These are phyloP conservation scores for Yarrowia deformans DNA, from an alignment of 805 yeast genomes.

Conservation along the genomic window DNA sequence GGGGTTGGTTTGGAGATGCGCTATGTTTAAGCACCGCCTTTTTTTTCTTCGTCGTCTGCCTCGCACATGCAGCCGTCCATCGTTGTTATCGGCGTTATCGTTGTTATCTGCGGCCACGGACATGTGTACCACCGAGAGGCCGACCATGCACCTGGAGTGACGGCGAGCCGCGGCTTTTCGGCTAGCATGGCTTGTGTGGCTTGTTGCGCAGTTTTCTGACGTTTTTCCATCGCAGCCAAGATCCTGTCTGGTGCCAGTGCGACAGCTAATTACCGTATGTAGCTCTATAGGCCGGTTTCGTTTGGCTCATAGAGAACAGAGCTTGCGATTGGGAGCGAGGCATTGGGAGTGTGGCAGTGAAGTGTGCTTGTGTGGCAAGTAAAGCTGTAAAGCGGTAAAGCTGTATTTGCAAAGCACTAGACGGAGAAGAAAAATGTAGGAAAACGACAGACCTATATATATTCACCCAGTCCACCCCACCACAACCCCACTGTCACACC, in stretches of 20 bases:
- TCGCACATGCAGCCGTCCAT: slow-evolving; percentile 4
- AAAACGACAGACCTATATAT: too few relatives aligned
- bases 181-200: not conserved
- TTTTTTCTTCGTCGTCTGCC: not conserved
- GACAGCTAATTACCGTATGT: too few relatives aligned
- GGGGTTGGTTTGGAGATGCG: not conserved
- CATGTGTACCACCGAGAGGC: not conserved
- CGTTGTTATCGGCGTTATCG: slow-evolving; percentile 37
- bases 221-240: not conserved
- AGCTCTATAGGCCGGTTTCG: too few relatives aligned
- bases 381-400: too few relatives aligned
- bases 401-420: not conserved
- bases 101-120: slow-evolving; percentile 25
- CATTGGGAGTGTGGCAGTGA: not conserved
- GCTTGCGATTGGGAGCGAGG: not conserved
- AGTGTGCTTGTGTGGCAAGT: too few relatives aligned
- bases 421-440: not conserved
- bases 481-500: not conserved
- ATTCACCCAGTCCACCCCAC: not conserved
- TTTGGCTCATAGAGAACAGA: too few relatives aligned
- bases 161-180: not conserved
- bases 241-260: too few relatives aligned
- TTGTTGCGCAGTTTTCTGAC: not conserved
- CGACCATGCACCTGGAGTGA: not conserved
- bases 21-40: too few relatives aligned